Conservation (phyloP, 331 rosid species). For the Malus hybrid region DNA sequence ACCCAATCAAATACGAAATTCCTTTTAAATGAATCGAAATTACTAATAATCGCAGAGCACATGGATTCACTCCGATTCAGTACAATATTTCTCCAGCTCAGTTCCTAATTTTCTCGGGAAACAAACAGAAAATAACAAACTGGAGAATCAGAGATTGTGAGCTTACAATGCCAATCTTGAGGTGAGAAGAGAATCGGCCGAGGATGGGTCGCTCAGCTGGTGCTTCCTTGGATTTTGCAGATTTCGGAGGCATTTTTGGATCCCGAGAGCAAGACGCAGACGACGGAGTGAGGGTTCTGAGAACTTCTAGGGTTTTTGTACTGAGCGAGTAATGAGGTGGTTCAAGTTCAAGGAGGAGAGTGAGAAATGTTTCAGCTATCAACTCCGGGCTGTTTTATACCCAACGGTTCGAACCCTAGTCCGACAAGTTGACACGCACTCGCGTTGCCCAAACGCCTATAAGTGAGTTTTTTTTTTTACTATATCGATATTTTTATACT, state of each 20-base stretch:
- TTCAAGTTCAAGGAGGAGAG: background rate
- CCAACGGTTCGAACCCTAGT: constrained; percentile 12
- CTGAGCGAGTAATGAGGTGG: background rate
- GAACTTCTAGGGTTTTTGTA: constrained; percentile 8
- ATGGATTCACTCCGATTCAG: background rate
- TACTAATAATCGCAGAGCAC: background rate
- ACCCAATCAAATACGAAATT: background rate
- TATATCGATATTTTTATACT: no score
- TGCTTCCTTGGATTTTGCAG: constrained; percentile 79
- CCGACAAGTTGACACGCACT: background rate
- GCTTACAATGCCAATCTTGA: constrained; percentile 83
- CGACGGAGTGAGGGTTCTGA: background rate
- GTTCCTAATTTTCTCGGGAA: constrained; percentile 3
- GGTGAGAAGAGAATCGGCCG: constrained; percentile 94
- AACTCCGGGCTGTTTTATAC: background rate
- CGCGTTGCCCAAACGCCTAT: no score
- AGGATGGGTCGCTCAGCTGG: constrained; percentile 77
- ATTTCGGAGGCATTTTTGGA: constrained; percentile 79
- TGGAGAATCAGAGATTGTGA: background rate
- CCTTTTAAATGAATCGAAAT: background rate
- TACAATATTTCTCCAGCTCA: background rate
- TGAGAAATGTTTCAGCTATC: background rate
- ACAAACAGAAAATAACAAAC: background rate
- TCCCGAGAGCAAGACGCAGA: background rate
- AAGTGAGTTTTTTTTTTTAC: no score